A percentile compares a stretch with the other conserved stretches of the same genome.
These are phyloP conservation scores for Malassezia furfur DNA, from an alignment of 1,284 basidiomycete genomes.

Conservation along the genomic window DNA sequence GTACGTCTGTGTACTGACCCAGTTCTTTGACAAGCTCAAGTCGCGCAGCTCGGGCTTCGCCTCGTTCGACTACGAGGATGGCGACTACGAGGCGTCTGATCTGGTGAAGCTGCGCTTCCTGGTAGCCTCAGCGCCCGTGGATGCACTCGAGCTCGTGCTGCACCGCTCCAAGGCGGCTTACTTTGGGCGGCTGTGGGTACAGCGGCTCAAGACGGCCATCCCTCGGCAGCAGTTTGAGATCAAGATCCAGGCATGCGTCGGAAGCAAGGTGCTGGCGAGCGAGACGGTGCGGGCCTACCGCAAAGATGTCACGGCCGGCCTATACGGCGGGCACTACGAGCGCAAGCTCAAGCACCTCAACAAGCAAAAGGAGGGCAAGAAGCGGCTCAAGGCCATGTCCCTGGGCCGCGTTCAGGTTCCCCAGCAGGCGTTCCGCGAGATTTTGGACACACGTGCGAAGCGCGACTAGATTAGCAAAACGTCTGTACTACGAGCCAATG, in stretches of 20 bases:
- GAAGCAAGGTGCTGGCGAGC: constrained; percentile 75
- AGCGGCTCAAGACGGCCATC: constrained; percentile 50
- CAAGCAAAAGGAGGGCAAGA: constrained; percentile 46
- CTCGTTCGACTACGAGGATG: constrained; percentile 40
- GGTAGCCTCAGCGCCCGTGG: constrained; percentile 34
- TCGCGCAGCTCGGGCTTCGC: constrained; percentile 45
- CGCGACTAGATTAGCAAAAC: not conserved
- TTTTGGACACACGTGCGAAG: constrained; percentile 22
- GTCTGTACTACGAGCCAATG: too few species aligned
- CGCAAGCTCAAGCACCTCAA: constrained; percentile 39
- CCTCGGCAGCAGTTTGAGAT: constrained; percentile 89
- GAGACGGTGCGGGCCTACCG: constrained; percentile 55
- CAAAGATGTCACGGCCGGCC: constrained; percentile 82
- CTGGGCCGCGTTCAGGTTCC: constrained; percentile 41
- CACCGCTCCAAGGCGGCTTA: constrained; percentile 36
- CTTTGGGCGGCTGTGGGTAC: constrained; percentile 30
- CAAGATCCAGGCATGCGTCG: constrained; percentile 55
- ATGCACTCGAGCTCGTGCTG: constrained; percentile 40
- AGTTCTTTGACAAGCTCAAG: constrained; percentile 46
- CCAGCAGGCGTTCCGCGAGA: constrained; percentile 21
- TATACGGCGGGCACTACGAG: constrained; percentile 66
- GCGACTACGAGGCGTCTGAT: constrained; percentile 33
- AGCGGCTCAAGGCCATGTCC: constrained; percentile 35
- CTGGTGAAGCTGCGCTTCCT: constrained; percentile 39
- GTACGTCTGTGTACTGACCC: constrained; percentile 11